Evolutionary conservation across 2,329 filamentous ascomycete genomes (phyloP).

Genomic region (Cytospora schulzeri): DNA sequence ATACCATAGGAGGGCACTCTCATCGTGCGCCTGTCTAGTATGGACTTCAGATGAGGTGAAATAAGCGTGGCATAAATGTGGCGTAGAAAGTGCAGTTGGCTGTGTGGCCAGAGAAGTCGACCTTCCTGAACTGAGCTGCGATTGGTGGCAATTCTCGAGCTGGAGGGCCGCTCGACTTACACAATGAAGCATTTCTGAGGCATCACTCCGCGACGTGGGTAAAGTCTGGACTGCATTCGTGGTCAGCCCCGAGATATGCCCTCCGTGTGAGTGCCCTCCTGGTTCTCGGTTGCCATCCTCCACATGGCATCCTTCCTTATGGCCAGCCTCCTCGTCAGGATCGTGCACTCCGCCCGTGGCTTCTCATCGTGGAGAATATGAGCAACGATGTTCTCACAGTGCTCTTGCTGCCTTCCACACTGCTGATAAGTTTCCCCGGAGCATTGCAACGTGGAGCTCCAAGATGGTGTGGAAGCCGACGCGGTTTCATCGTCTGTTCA

Average conservation of each 20-base stretch:
- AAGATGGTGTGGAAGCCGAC: no score
- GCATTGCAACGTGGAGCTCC: background rate
- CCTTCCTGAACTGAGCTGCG: background rate
- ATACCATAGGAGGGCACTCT: background rate
- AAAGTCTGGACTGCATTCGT: background rate
- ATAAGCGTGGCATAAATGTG: background rate
- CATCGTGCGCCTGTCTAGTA: background rate
- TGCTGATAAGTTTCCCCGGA: background rate
- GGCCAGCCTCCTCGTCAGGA: background rate
- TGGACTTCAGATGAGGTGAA: background rate
- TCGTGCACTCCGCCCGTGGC: background rate
- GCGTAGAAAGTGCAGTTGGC: background rate
- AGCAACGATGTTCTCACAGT: background rate
- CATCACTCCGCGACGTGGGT: background rate
- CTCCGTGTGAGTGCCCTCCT: background rate
- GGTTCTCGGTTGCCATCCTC: background rate
- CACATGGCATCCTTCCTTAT: background rate
- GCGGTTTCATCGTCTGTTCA: background rate
- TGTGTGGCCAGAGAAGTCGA: background rate
- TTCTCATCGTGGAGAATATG: background rate
- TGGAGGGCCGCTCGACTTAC: background rate
- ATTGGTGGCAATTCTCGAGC: background rate
- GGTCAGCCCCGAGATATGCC: background rate
- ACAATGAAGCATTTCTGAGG: background rate
- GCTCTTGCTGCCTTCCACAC: background rate